Evolutionary conservation across 768 basidiomycete genomes (phyloP).

Genomic region (Leucocoprinus sp.): DNA sequence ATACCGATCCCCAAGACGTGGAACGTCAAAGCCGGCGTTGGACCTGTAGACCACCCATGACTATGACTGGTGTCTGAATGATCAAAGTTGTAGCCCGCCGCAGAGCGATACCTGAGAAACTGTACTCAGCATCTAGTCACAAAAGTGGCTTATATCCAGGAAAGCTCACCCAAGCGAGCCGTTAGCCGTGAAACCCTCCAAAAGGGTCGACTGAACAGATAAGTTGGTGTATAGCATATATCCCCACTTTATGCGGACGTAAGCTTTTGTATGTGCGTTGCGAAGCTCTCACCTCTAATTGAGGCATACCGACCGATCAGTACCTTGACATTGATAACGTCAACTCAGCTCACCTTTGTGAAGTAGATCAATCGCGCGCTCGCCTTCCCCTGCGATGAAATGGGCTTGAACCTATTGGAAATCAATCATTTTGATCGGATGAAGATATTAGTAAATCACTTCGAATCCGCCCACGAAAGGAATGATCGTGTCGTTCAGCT

Average conservation of each 20-base stretch:
- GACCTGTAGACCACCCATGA: too few relatives aligned
- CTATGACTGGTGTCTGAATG: constrained; percentile 49
- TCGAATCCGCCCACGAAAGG: constrained; percentile 46
- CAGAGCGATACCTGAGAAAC: constrained; percentile 33
- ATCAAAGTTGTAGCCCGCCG: constrained; percentile 48
- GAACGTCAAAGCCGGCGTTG: too few relatives aligned
- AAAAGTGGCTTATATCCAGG: neutral
- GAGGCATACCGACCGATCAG: neutral
- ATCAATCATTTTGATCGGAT: neutral
- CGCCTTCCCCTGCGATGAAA: constrained; percentile 38
- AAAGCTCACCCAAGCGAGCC: constrained; percentile 40
- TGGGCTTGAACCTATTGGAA: constrained; percentile 38
- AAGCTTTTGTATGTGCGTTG: neutral
- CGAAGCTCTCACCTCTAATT: neutral
- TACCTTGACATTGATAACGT: neutral
- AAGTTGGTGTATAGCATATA: constrained; percentile 58
- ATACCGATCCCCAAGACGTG: too few relatives aligned
- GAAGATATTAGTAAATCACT: constrained; percentile 17
- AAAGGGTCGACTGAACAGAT: constrained; percentile 44
- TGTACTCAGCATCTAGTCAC: neutral
- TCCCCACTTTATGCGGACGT: constrained; percentile 31
- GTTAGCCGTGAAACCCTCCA: constrained; percentile 52
- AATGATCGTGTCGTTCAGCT: too few relatives aligned
- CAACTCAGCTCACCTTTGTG: constrained; percentile 20
- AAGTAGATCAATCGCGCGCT: constrained; percentile 38